These are phyloP conservation scores for Warburgia ugandensis DNA, from an alignment of 164 flowering plant genomes.

Conservation along the genomic window DNA sequence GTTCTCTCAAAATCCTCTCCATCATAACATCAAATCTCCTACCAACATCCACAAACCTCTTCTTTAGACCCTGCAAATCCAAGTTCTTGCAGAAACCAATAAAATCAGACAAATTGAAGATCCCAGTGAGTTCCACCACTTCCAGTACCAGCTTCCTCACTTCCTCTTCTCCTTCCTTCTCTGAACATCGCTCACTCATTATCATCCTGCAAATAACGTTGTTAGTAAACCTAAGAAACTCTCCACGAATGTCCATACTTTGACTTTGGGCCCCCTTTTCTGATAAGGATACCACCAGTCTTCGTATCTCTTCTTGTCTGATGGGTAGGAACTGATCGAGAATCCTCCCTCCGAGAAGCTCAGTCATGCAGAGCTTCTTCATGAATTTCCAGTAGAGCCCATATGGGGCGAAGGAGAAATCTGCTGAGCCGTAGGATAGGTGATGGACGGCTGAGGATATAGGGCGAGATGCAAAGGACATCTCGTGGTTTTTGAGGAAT, in stretches of 20 bases:
- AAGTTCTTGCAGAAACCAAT: conserved; percentile 33
- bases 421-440: conserved; percentile 32
- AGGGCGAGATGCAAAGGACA: conserved; percentile 29
- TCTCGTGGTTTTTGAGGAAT: conserved; percentile 44
- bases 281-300: conserved; percentile 15
- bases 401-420: conserved; percentile 41
- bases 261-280: conserved; percentile 16
- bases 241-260: conserved; percentile 27
- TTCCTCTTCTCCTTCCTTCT: conserved; percentile 19
- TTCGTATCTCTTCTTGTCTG: conserved; percentile 22
- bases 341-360: conserved; percentile 35
- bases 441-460: conserved; percentile 21
- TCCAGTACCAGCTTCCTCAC: conserved; percentile 26
- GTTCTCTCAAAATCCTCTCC: conserved; percentile 35
- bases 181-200: conserved; percentile 29
- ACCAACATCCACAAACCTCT: conserved; percentile 24
- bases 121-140: conserved; percentile 31
- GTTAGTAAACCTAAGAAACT: conserved; percentile 31
- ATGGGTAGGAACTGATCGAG: conserved; percentile 23
- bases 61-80: conserved; percentile 39
- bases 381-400: conserved; percentile 64
- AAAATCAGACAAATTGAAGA: conserved; percentile 44
- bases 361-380: conserved; percentile 39
- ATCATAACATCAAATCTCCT: conserved; percentile 35
- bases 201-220: conserved; percentile 44